Evolutionary conservation across 2,329 filamentous ascomycete species (phyloP), one percentile per base, ranked within the genome.

Genomic region (Aureobasidium sp.): DNA sequence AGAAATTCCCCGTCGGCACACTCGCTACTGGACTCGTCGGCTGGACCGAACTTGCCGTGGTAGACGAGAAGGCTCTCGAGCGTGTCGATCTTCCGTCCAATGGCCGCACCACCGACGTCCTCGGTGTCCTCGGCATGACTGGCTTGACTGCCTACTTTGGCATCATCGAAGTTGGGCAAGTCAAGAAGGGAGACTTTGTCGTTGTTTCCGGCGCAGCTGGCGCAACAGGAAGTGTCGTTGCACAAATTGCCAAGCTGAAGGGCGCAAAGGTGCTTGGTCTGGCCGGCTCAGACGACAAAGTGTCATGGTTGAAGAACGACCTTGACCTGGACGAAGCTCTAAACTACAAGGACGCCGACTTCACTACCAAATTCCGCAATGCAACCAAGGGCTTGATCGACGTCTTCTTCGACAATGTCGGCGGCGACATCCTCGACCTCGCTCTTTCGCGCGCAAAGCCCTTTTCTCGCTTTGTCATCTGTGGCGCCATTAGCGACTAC

Each of bases 161-260:
- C 25, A 83, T 92, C 70, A 73, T 83, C 34, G 81, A 88, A 61
- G 82, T 92, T 49, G 89, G 84, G 3, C 76, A 87, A 61, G 83
- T 87, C 44, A 84, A 86, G 72, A 73, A 81, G 0, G 88, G 88
- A 5, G 87, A 92, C 65, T 85, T 87, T 4, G 88, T 93, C 1
- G 87, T 92, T 8, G 86, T 93, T 0, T 88, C 85, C 9, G 89
- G 88, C 7, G 89, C 89, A 1, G 89, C 89, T 0, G 89, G 89
- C 2, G 89, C 89, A 0, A 92, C 89, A 0, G 89, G 89, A 1
- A 87, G 83, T 69, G 83, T 92, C 1, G 89, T 84, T 0, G 88
- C 87, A 0, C 89, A 93, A 75, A 90, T 92, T 66, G 87, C 88
- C 21, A 91, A 90, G 77, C 75, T 90, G 59, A 84, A 85, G 72